Conservation (phyloP, 2,329 filamentous ascomycete genomes). For the Macroventuria anomochaeta region DNA sequence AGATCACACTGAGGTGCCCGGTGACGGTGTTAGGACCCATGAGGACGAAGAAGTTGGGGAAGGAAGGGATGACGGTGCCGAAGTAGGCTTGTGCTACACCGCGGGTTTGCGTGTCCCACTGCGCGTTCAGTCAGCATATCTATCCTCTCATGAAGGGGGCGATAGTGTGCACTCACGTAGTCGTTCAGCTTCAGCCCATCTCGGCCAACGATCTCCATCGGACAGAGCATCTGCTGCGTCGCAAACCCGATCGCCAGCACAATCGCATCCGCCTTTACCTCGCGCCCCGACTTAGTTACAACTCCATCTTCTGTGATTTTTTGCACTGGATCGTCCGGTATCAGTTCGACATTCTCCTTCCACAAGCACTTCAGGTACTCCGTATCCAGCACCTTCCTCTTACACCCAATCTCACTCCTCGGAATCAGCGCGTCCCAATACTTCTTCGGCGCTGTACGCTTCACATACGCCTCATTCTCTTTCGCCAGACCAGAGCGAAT, state of each 20-base stretch:
- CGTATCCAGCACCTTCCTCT: slow-evolving; percentile 57
- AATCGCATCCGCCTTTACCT: slow-evolving; percentile 55
- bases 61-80: slow-evolving; percentile 55
- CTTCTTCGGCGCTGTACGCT: slow-evolving; percentile 50
- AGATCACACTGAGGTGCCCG: slow-evolving; percentile 59
- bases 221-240: slow-evolving; percentile 56
- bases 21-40: slow-evolving; percentile 53
- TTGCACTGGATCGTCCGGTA: slow-evolving; percentile 51
- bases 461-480: slow-evolving; percentile 54
- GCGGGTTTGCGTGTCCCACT: slow-evolving; percentile 50
- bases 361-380: slow-evolving; percentile 55
- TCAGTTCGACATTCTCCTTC: slow-evolving; percentile 52
- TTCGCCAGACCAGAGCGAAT: slow-evolving; percentile 48
- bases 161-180: slow-evolving; percentile 35
- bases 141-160: neutral
- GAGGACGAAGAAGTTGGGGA: slow-evolving; percentile 34
- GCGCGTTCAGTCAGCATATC: slow-evolving; percentile 2
- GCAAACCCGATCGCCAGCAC: slow-evolving; percentile 59
- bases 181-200: slow-evolving; percentile 50
- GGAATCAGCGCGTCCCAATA: slow-evolving; percentile 56
- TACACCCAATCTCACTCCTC: slow-evolving; percentile 56
- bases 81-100: slow-evolving; percentile 55
- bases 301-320: slow-evolving; percentile 50
- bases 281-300: slow-evolving; percentile 47
- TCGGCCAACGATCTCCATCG: slow-evolving; percentile 56